Evolutionary conservation across 1,284 basidiomycete species (phyloP), one percentile per base, ranked within the genome.

Genomic region (Sporisorium scitamineum): DNA sequence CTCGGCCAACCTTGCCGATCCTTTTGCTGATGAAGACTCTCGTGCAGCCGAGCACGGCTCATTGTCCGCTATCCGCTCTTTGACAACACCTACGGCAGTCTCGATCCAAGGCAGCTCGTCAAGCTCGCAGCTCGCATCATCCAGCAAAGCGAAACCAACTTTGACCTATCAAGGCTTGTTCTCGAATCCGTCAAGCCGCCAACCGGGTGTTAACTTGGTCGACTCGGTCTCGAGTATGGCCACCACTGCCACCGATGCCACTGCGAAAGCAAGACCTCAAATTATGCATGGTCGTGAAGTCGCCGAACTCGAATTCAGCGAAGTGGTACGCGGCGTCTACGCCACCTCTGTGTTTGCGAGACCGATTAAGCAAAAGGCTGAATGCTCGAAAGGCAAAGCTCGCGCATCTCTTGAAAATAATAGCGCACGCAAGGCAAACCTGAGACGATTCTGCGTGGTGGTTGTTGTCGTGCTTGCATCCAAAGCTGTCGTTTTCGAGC

Each of bases 231-330:
- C 69, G 10, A 71, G 69, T 29, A 44, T 71, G 55, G 69, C 69
- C 0, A 70, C 69, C 13, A 66, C 62, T 1, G 59, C 62, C 9
- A 71, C 69, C 2, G 45, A 61, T 26, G 63, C 66, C 14, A 70
- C 71, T 8, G 54, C 60, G 4, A 70, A 62, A 24, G 50, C 50
- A 32, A 51, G 24, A 7, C 51, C 55, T 5, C 59, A 60, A 41
- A 58, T 62, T 14, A 9, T 71, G 24, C 69, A 42, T 34, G 78
- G 78, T 0, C 59, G 76, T 9, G 72, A 77, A 48, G 80, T 83
- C 13, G 74, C 76, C 8, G 80, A 83, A 48, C 76, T 83, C 29
- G 81, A 83, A 45, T 83, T 83, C 55, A 70, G 74, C 47, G 74
- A 81, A 47, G 61, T 65, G 2, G 80, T 83, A 4, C 70, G 72